Evolutionary conservation across 768 basidiomycete genomes (phyloP).

Genomic region (Hirschioporus abietinus): DNA sequence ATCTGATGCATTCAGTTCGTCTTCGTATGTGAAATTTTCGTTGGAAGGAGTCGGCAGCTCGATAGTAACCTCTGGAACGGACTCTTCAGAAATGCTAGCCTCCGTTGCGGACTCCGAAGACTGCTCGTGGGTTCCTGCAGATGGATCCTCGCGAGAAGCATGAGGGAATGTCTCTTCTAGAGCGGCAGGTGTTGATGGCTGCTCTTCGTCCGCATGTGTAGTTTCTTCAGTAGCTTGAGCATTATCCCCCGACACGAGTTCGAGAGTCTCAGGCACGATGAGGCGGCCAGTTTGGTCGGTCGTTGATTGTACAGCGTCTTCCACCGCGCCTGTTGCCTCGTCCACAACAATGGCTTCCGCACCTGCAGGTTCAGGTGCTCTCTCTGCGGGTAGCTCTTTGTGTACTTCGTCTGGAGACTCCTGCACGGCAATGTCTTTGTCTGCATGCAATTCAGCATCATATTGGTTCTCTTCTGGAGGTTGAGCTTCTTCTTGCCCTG

Average conservation of each 20-base stretch:
- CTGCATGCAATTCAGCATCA: neutral
- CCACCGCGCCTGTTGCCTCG: neutral
- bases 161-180: neutral
- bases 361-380: neutral
- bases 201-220: neutral
- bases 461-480: neutral
- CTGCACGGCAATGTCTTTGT: neutral
- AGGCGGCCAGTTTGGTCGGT: neutral
- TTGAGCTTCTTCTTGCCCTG: neutral
- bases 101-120: neutral
- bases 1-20: neutral
- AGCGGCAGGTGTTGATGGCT: neutral
- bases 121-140: neutral
- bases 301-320: neutral
- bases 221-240: neutral
- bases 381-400: neutral
- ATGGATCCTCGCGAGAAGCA: neutral
- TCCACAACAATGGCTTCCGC: neutral
- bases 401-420: neutral
- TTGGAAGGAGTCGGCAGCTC: neutral
- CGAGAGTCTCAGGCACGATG: neutral
- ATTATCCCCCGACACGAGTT: neutral
- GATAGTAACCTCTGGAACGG: neutral
- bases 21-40: neutral
- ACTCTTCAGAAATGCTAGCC: neutral